phyloP scores from a whole-genome alignment of 371 early-diverging fungal genomes.

The Umbelopsis sp. region DNA sequence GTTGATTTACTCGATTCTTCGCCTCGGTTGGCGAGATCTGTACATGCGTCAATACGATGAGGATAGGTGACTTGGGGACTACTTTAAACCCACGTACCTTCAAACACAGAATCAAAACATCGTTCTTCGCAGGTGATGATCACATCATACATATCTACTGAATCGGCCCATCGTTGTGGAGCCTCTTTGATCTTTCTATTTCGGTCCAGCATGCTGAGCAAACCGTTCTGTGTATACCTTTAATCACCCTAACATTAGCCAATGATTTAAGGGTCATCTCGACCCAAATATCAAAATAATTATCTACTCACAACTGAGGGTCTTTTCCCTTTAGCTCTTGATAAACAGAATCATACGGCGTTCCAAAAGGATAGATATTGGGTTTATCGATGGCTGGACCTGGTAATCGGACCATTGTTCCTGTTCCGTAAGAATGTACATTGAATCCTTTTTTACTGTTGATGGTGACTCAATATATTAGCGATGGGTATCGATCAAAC shows the following conservation, averaged over 20 bases:
- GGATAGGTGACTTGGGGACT: background rate
- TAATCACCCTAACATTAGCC: background rate
- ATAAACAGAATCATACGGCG: slow-evolving; percentile 89
- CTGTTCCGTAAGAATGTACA: slow-evolving; percentile 90
- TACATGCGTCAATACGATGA: background rate
- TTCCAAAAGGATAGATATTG: slow-evolving; percentile 92
- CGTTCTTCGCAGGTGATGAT: slow-evolving; percentile 97
- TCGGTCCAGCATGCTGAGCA: slow-evolving; percentile 90
- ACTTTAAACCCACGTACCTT: slow-evolving; percentile 58
- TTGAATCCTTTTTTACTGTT: slow-evolving; percentile 75
- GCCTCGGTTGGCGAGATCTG: slow-evolving; percentile 76
- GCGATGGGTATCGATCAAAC: background rate
- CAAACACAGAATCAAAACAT: slow-evolving; percentile 92
- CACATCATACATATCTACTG: slow-evolving; percentile 80
- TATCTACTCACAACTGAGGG: slow-evolving; percentile 59
- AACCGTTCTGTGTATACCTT: slow-evolving; percentile 87
- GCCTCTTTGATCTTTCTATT: slow-evolving; percentile 90
- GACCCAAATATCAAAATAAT: no score
- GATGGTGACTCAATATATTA: background rate
- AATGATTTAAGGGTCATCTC: no score
- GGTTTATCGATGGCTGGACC: slow-evolving; percentile 88
- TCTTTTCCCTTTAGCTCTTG: slow-evolving; percentile 82
- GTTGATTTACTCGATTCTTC: slow-evolving; percentile 74
- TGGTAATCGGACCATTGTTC: slow-evolving; percentile 89
- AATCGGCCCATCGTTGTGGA: slow-evolving; percentile 88